These are phyloP conservation scores for Penicillium odoratum DNA, from an alignment of 495 filamentous ascomycete species.

Conservation along the genomic window DNA sequence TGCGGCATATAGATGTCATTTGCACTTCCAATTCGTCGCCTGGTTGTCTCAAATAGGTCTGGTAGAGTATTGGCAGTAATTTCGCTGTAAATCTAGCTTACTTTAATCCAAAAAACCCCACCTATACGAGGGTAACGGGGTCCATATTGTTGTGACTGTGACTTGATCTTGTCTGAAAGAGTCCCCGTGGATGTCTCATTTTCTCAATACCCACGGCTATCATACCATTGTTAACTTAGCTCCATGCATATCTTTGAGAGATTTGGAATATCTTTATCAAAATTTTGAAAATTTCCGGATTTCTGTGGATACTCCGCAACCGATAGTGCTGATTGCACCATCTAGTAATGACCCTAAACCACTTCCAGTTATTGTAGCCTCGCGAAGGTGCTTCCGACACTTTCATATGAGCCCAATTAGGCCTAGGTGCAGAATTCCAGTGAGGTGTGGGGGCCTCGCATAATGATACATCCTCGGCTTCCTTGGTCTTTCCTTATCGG, in stretches of 20 bases:
- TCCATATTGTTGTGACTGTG: neutral
- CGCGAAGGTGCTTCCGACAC: too few species aligned
- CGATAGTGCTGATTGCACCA: too few species aligned
- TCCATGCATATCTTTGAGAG: neutral
- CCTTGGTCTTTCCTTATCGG: too few species aligned
- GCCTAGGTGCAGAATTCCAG: too few species aligned
- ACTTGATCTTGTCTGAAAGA: neutral
- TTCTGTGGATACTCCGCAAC: neutral
- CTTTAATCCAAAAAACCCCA: too few species aligned
- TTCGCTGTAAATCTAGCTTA: neutral
- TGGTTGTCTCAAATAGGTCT: neutral
- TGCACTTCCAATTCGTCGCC: neutral
- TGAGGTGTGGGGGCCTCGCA: too few species aligned
- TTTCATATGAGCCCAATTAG: too few species aligned
- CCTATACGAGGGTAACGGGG: neutral
- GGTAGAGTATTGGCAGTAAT: neutral
- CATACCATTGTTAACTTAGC: neutral
- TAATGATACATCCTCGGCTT: too few species aligned
- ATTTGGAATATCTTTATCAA: neutral
- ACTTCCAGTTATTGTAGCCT: too few species aligned
- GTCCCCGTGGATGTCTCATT: neutral
- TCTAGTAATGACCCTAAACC: too few species aligned
- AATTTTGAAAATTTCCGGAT: neutral
- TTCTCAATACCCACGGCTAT: neutral
- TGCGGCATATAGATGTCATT: neutral